Percentiles rank a stretch among this genome's conserved stretches.
Evolutionary conservation across 495 filamentous ascomycete genomes (phyloP).

Genomic region (Aspergillus coremiiformis): DNA sequence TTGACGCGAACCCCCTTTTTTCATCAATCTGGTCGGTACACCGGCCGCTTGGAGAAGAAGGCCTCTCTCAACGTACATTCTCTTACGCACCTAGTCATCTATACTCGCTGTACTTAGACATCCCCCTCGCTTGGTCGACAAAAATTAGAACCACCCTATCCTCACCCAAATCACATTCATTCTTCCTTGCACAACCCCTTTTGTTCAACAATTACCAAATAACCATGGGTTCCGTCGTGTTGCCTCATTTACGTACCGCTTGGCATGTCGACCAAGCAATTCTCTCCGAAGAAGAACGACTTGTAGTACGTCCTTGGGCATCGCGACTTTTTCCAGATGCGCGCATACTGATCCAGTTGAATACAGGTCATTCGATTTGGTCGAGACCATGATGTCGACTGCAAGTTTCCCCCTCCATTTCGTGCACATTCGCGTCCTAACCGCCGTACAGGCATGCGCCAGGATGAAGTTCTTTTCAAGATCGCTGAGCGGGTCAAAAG

Average conservation of each 20-base stretch:
- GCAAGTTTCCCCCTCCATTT: constrained; percentile 15
- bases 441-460: constrained; percentile 59
- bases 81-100: background rate
- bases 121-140: no score
- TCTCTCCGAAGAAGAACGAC: constrained; percentile 83
- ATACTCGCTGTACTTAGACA: no score
- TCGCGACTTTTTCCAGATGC: background rate
- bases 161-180: no score
- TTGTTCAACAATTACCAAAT: background rate
- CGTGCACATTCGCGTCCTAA: constrained; percentile 10
- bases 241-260: constrained; percentile 85
- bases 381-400: constrained; percentile 65
- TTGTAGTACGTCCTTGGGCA: constrained; percentile 54
- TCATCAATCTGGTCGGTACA: constrained; percentile 51
- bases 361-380: constrained; percentile 66
- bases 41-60: constrained; percentile 58
- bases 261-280: constrained; percentile 98
- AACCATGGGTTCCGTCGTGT: constrained; percentile 81
- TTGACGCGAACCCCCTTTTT: constrained; percentile 69
- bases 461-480: constrained; percentile 89
- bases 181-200: no score
- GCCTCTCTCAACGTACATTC: background rate
- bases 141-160: no score
- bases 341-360: background rate
- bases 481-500: constrained; percentile 43